These are phyloP conservation scores for Blastocystis sp. DNA, from an alignment of 352 stramenopile species.

Conservation along the genomic window DNA sequence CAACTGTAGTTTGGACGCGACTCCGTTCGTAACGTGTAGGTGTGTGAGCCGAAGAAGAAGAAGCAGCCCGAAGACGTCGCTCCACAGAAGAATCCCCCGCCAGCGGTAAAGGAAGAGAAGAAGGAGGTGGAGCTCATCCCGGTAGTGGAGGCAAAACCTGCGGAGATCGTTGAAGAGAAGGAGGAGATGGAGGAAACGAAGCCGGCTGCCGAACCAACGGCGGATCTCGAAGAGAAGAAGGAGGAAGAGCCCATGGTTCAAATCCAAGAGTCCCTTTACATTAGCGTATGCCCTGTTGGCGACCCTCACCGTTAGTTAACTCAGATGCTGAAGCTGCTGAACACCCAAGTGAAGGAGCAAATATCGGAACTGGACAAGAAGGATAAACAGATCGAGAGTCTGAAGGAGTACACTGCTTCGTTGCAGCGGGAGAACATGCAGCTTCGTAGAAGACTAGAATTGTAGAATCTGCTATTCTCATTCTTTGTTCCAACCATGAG, in stretches of 20 bases:
- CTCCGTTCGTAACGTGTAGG: not conserved
- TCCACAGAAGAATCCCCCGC: not conserved
- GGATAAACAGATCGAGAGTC: constrained; percentile 42
- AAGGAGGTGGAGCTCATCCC: not conserved
- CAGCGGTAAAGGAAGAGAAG: not conserved
- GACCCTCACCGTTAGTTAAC: not conserved
- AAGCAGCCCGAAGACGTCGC: not conserved
- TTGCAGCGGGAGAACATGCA: constrained; percentile 47
- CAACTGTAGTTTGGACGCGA: not conserved
- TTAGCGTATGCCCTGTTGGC: not conserved
- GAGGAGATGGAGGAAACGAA: not conserved
- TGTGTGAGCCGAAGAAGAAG: not conserved
- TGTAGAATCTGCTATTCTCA: constrained; percentile 40
- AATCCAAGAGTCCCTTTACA: constrained; percentile 12
- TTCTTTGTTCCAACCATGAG: constrained; percentile 51
- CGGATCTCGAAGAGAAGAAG: not conserved
- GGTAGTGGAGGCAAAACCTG: not conserved
- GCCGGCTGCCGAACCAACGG: not conserved
- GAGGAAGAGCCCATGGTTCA: constrained; percentile 19
- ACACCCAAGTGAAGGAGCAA: not conserved
- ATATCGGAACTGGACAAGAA: not conserved
- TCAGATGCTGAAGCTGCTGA: constrained; percentile 2
- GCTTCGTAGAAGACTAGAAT: constrained; percentile 8
- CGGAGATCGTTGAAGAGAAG: not conserved
- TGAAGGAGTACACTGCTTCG: constrained; percentile 1